These are phyloP conservation scores for Leccinum rimulosum DNA, from an alignment of 768 basidiomycete genomes.

Conservation along the genomic window DNA sequence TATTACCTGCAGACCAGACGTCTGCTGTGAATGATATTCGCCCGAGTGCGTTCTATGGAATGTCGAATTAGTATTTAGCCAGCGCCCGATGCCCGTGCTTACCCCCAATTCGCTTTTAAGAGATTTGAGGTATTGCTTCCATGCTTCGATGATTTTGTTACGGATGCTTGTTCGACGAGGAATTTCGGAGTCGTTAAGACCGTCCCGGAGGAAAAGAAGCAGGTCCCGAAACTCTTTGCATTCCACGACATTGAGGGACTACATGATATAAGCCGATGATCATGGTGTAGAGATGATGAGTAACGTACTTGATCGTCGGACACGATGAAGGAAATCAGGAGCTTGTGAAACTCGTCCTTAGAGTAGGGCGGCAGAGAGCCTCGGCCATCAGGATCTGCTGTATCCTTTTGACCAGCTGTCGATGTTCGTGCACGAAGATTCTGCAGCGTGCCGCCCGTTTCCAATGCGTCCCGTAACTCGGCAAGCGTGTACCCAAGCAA, in stretches of 20 bases:
- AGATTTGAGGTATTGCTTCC: neutral
- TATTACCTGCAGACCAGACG: too few relatives aligned
- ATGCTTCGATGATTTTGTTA: neutral
- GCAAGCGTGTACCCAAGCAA: neutral
- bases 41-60: too few relatives aligned
- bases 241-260: neutral
- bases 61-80: neutral
- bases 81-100: neutral
- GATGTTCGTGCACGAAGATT: neutral
- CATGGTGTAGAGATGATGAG: neutral
- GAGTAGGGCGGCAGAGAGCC: neutral
- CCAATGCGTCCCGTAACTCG: neutral
- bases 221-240: neutral
- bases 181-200: neutral
- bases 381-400: neutral
- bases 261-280: neutral
- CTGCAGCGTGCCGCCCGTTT: neutral
- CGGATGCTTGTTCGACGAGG: neutral
- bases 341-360: neutral
- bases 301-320: neutral
- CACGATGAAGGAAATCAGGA: neutral
- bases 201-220: neutral
- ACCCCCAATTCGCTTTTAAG: neutral
- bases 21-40: too few relatives aligned
- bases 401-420: neutral